Evolutionary conservation across 257 asterid species (phyloP).

Genomic region (Mitragyna speciosa): DNA sequence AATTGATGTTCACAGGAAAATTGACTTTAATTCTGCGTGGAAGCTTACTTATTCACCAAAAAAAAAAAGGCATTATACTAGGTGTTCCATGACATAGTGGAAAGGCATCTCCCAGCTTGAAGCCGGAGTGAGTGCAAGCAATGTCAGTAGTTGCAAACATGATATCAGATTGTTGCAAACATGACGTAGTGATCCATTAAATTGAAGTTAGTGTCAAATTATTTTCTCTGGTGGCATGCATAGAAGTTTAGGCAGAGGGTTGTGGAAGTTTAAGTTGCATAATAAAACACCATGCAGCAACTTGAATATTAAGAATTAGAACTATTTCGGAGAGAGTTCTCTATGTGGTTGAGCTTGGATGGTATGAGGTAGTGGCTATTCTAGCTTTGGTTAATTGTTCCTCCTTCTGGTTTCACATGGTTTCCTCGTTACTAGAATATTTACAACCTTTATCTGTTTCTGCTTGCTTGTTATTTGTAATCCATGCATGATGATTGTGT

Average conservation of each 20-base stretch:
- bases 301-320: not conserved
- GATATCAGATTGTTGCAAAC: too few species aligned
- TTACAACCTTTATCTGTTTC: too few species aligned
- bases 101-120: not conserved
- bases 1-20: not conserved
- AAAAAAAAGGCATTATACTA: not conserved
- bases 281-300: too few species aligned
- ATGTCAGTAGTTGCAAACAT: not conserved
- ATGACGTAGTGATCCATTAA: not conserved
- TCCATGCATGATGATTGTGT: too few species aligned
- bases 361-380: not conserved
- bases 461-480: too few species aligned
- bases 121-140: not conserved
- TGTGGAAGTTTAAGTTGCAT: too few species aligned
- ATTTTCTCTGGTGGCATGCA: not conserved
- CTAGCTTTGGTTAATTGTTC: not conserved
- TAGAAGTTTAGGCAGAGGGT: not conserved
- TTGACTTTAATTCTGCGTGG: not conserved
- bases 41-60: not conserved
- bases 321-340: not conserved
- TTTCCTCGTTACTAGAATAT: too few species aligned
- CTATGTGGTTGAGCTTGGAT: not conserved
- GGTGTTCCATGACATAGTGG: too few species aligned
- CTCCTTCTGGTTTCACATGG: too few species aligned
- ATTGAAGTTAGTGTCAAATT: not conserved